Percentiles rank a stretch among this genome's conserved stretches.
Conservation (phyloP, 2,329 filamentous ascomycete genomes). For the Diaporthe vaccinii region DNA sequence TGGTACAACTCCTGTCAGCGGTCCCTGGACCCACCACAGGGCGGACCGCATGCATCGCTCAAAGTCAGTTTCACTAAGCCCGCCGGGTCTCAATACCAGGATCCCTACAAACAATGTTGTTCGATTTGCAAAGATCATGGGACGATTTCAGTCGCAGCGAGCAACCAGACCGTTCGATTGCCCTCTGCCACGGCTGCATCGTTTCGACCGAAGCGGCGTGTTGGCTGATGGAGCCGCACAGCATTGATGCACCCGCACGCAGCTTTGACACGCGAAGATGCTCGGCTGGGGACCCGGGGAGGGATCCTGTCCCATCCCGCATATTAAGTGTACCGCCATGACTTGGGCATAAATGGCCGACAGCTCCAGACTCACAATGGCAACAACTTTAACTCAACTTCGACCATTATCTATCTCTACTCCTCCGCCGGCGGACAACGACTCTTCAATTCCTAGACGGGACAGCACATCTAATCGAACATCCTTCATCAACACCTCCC, state of each 20-base stretch:
- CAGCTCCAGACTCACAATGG: conserved; percentile 31
- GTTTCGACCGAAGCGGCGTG: conserved; percentile 14
- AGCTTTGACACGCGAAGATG: conserved; percentile 25
- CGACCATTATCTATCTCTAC: conserved; percentile 31
- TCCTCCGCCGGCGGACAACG: conserved; percentile 31
- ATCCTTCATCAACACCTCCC: conserved; percentile 15
- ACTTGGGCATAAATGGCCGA: conserved; percentile 28
- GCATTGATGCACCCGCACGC: conserved; percentile 27
- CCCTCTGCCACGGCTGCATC: conserved; percentile 19
- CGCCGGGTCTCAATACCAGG: conserved; percentile 9
- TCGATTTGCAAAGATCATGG: conserved; percentile 31
- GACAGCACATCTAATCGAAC: conserved; percentile 23
- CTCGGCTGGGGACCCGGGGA: conserved; percentile 23
- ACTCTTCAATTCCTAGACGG: conserved; percentile 16
- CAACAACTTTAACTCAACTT: conserved; percentile 18
- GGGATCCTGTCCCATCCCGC: conserved; percentile 17
- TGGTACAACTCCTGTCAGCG: conserved; percentile 29
- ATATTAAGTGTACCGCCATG: conserved; percentile 30
- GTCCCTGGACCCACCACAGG: conserved; percentile 22
- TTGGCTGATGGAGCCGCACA: conserved; percentile 11
- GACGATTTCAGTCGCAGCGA: conserved; percentile 27
- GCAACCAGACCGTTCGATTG: conserved; percentile 28
- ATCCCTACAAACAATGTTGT: conserved; percentile 29
- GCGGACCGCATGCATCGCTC: conserved; percentile 15
- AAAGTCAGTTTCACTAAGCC: conserved; percentile 29